Conservation (phyloP, 352 stramenopile genomes). For the Elongisporangium undulatum region DNA sequence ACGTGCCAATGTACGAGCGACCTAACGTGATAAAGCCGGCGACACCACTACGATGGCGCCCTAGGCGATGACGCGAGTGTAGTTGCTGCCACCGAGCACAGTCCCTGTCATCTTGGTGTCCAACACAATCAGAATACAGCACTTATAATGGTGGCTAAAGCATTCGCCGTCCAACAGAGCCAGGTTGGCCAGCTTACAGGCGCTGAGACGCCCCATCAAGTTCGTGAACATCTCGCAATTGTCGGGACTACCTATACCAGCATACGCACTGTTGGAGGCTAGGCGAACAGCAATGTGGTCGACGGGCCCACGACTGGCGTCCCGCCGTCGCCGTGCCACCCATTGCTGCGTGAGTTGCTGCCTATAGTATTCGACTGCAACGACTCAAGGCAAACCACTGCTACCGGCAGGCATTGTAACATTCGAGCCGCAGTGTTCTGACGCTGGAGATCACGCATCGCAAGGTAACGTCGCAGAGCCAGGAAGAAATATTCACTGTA, state of each 20-base stretch:
- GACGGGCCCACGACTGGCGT: no score
- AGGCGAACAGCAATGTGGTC: constrained; percentile 31
- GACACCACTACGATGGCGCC: constrained; percentile 20
- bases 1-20: constrained; percentile 34
- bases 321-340: no score
- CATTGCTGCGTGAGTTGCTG: no score
- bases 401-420: no score
- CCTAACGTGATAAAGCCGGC: constrained; percentile 26
- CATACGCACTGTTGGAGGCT: constrained; percentile 22
- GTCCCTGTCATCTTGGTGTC: constrained; percentile 25
- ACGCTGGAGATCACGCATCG: no score
- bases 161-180: constrained; percentile 25
- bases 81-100: constrained; percentile 29
- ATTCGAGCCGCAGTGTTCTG: no score
- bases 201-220: constrained; percentile 26
- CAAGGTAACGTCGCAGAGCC: no score
- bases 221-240: constrained; percentile 43
- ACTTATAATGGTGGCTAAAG: constrained; percentile 30
- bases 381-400: no score
- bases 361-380: no score
- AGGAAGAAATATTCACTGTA: no score
- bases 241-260: constrained; percentile 34
- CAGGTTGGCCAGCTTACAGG: constrained; percentile 28
- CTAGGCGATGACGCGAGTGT: constrained; percentile 25
- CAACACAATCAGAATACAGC: constrained; percentile 17